phyloP scores from a whole-genome alignment of 2,329 filamentous ascomycete genomes.

The Cercospora sp. region DNA sequence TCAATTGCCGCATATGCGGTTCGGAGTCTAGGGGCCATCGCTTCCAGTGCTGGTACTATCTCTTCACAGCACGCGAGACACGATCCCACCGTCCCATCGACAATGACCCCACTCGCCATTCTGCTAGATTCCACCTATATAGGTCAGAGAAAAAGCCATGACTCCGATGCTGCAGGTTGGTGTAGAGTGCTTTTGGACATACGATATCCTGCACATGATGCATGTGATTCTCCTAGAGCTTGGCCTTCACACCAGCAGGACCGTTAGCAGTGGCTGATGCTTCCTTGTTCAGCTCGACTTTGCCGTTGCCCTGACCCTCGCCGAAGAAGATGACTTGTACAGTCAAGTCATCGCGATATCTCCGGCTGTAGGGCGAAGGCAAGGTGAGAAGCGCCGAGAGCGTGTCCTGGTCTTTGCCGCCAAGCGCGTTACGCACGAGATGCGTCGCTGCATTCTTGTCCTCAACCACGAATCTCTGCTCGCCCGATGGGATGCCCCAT shows the following conservation, averaged over 20 bases:
- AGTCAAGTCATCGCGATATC: conserved; percentile 93
- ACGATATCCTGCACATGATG: background rate
- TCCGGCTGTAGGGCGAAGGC: conserved; percentile 83
- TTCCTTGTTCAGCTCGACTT: conserved; percentile 80
- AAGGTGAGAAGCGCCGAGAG: conserved; percentile 88
- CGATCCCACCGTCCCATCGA: background rate
- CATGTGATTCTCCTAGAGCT: conserved; percentile 21
- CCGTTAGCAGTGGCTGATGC: conserved; percentile 63
- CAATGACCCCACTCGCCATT: background rate
- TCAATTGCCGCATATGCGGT: background rate
- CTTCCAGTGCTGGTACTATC: background rate
- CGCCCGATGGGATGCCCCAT: conserved; percentile 77
- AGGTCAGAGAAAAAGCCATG: background rate
- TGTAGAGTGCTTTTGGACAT: background rate
- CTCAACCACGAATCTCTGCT: conserved; percentile 85
- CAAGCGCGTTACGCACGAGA: conserved; percentile 89
- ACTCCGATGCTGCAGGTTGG: background rate
- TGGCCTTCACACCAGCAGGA: conserved; percentile 31
- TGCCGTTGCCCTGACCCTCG: conserved; percentile 71
- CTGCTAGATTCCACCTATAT: background rate
- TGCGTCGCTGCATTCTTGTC: conserved; percentile 97
- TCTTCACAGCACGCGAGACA: background rate
- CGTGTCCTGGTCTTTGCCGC: conserved; percentile 90
- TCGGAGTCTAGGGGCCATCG: background rate
- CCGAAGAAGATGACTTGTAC: conserved; percentile 99